Conservation (phyloP, 2,329 filamentous ascomycete genomes). For the Fusarium agapanthi region DNA sequence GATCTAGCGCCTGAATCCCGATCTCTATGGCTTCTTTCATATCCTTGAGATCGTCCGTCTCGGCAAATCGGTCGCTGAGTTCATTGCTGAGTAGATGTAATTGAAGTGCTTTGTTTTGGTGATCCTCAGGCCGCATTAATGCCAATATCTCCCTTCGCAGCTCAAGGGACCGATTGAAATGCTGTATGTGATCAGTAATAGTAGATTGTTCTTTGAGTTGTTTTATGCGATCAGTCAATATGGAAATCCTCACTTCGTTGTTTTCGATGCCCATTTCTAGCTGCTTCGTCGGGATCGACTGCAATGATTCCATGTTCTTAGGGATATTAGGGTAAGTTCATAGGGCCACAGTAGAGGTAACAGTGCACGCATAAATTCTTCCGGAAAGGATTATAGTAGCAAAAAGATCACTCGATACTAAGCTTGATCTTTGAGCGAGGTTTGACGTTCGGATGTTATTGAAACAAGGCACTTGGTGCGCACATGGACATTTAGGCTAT, state of each 20-base stretch:
- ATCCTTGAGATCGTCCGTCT: background rate
- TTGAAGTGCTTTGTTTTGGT: background rate
- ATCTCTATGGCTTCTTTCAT: background rate
- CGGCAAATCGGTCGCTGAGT: background rate
- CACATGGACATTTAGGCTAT: too few species aligned
- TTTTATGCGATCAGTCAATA: background rate
- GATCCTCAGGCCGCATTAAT: rapidly evolving
- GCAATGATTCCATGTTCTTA: background rate
- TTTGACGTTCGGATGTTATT: background rate
- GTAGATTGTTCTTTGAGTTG: background rate
- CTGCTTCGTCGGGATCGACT: rapidly evolving
- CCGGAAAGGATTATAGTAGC: background rate
- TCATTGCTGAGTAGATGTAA: background rate
- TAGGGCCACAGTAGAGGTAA: too few species aligned
- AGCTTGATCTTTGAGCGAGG: background rate
- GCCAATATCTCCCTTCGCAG: background rate
- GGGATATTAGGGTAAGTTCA: rapidly evolving
- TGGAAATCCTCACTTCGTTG: background rate
- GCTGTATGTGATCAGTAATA: background rate
- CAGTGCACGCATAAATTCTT: rapidly evolving
- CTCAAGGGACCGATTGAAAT: background rate
- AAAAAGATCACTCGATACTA: background rate
- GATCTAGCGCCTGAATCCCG: background rate
- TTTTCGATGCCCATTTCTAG: rapidly evolving
- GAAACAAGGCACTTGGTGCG: rapidly evolving